These are phyloP conservation scores for Lentinula detonsa DNA, from an alignment of 768 basidiomycete genomes.

Conservation along the genomic window DNA sequence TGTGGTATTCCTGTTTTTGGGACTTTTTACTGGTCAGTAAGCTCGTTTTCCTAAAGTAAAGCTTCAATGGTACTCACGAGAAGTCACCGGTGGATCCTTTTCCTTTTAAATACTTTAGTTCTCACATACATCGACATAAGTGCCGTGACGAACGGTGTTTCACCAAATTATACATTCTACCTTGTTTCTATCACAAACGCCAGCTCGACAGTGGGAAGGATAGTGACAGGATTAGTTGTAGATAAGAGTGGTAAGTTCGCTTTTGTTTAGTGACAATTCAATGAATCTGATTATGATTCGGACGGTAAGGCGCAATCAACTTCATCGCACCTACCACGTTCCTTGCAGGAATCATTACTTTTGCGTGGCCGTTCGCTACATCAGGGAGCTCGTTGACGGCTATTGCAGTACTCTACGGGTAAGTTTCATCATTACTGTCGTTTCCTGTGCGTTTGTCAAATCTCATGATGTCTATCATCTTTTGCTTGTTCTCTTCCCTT, in stretches of 20 bases:
- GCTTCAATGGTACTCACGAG: too few species aligned
- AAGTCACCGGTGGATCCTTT: too few species aligned
- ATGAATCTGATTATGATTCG: background rate
- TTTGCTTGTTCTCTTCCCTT: background rate
- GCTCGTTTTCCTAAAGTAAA: background rate
- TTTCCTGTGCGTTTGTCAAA: too few species aligned
- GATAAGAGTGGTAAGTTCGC: constrained; percentile 41
- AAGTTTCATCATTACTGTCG: constrained; percentile 16
- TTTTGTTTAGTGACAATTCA: constrained; percentile 36
- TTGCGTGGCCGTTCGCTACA: constrained; percentile 63
- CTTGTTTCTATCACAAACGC: constrained; percentile 59
- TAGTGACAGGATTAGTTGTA: constrained; percentile 39
- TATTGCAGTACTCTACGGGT: constrained; percentile 64
- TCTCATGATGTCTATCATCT: constrained; percentile 12
- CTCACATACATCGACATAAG: constrained; percentile 55
- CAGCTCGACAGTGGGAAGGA: constrained; percentile 47
- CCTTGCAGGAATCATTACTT: constrained; percentile 50
- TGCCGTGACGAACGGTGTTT: constrained; percentile 38
- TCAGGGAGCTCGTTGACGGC: constrained; percentile 39
- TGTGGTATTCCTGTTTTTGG: constrained; percentile 45
- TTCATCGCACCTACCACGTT: constrained; percentile 4
- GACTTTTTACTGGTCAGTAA: constrained; percentile 50
- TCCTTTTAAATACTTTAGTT: constrained; percentile 21
- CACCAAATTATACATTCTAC: constrained; percentile 47
- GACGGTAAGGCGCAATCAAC: constrained; percentile 3